Evolutionary conservation across 2,329 filamentous ascomycete species (phyloP), one percentile per base, ranked within the genome.

Genomic region (Lachnellula arida): DNA sequence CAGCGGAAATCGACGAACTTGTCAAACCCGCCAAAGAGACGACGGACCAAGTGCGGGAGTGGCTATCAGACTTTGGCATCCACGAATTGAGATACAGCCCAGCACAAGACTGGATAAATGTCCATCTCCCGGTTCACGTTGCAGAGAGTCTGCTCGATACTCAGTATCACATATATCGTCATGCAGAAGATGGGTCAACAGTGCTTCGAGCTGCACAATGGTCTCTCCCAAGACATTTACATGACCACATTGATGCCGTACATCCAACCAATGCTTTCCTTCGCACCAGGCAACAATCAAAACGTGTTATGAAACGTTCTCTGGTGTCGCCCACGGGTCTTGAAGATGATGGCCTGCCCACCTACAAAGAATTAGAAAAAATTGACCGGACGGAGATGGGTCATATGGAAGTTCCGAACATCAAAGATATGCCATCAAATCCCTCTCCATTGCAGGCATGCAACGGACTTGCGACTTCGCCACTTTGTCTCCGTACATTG

Each of bases 41-140:
- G 0, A 63, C 76, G 8, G 65, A 76, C n/a, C 71, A 78, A 17
- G 78, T 85, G 8, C 75, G 78, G 51, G 76, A 80, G 48, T 85
- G 81, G 81, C 74, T 85, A n/a, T 67, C 66, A 32, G 78, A 79
- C 58, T 75, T 81, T 67, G 80, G 75, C 40, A 74, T 85, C 39
- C 65, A 70, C 7, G 25, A 52, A 17, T 47, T 62, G 9, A 63
- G 66, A 34, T 79, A 81, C 68, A 80, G 73, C 63, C 71, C 77
- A 0, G 78, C 80, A 39, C 78, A 78, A 63, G 81, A 85, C 60
- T 84, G 80, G 79, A 77, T 85, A 56, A 75, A 74, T 34, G 40
- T 65, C 22, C 51, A 55, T 8, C 70, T 84, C 3, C 70, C 74
- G 34, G 68, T 85, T 6, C 77, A 80, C 0, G 72, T 83, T 32